phyloP scores from a whole-genome alignment of 768 basidiomycete species.

The Auriscalpium vulgare region DNA sequence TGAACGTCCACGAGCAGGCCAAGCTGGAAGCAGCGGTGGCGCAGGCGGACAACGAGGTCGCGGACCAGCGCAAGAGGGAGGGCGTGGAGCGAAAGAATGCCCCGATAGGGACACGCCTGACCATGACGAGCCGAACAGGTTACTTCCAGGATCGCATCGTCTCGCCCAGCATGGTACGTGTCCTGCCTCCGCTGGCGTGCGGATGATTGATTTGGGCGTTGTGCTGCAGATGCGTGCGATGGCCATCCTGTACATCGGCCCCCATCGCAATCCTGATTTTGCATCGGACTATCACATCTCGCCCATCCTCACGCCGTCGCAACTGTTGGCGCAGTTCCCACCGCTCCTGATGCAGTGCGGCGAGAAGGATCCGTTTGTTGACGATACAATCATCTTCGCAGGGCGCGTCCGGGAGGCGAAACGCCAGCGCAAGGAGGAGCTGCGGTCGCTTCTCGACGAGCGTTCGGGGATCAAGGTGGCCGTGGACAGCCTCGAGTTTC shows the following conservation, averaged over 20 bases:
- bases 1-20: conserved; percentile 6
- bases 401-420: conserved; percentile 95
- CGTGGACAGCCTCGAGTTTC: conserved; percentile 38
- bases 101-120: conserved; percentile 79
- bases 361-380: conserved; percentile 90
- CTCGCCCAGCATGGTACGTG: conserved; percentile 89
- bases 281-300: conserved; percentile 93
- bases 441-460: conserved; percentile 54
- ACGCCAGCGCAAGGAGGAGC: conserved; percentile 66
- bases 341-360: conserved; percentile 92
- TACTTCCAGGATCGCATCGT: conserved; percentile 93
- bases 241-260: conserved; percentile 96
- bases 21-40: conserved; percentile 10
- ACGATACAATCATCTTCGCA: conserved; percentile 95
- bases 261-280: conserved; percentile 90
- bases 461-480: conserved; percentile 46
- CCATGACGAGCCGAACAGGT: conserved; percentile 92
- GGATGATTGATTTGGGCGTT: not conserved
- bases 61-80: conserved; percentile 9
- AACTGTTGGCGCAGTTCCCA: conserved; percentile 87
- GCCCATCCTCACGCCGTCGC: conserved; percentile 80
- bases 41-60: conserved; percentile 12
- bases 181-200: not conserved
- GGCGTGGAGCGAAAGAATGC: conserved; percentile 20
- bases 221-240: conserved; percentile 88